These are phyloP conservation scores for Bretschneidera sinensis DNA, from an alignment of 345 rosid genomes.

Conservation along the genomic window DNA sequence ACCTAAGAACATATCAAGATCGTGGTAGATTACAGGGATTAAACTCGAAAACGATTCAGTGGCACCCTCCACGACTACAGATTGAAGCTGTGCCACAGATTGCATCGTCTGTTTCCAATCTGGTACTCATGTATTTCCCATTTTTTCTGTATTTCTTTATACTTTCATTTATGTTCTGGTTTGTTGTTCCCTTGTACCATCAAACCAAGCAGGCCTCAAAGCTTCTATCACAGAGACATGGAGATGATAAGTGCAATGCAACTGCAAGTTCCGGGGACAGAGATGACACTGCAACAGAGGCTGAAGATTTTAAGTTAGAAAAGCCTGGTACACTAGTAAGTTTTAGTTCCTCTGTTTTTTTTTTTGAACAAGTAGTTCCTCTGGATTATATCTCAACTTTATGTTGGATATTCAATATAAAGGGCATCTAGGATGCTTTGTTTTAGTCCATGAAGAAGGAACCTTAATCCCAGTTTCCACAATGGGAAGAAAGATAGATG, in stretches of 20 bases:
- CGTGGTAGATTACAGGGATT: constrained; percentile 28
- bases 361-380: too few relatives aligned
- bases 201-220: constrained; percentile 53
- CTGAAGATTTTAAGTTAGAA: constrained; percentile 31
- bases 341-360: constrained; percentile 10
- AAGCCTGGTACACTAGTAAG: constrained; percentile 51
- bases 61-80: constrained; percentile 59
- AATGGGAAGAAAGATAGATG: constrained; percentile 14
- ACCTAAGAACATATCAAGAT: constrained; percentile 25
- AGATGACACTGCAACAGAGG: constrained; percentile 29
- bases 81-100: constrained; percentile 43
- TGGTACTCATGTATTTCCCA: constrained; percentile 47
- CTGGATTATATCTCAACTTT: neutral
- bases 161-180: neutral
- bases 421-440: constrained; percentile 1
- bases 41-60: constrained; percentile 46
- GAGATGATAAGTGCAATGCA: constrained; percentile 28
- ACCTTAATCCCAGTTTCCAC: constrained; percentile 6
- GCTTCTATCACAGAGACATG: constrained; percentile 35
- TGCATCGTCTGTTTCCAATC: constrained; percentile 67
- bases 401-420: neutral
- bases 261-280: constrained; percentile 23
- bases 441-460: constrained; percentile 20
- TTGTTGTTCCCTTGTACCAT: constrained; percentile 16
- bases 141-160: constrained; percentile 9